phyloP scores from a whole-genome alignment of 2,329 filamentous ascomycete species.

The Arthrobotrys iridis region DNA sequence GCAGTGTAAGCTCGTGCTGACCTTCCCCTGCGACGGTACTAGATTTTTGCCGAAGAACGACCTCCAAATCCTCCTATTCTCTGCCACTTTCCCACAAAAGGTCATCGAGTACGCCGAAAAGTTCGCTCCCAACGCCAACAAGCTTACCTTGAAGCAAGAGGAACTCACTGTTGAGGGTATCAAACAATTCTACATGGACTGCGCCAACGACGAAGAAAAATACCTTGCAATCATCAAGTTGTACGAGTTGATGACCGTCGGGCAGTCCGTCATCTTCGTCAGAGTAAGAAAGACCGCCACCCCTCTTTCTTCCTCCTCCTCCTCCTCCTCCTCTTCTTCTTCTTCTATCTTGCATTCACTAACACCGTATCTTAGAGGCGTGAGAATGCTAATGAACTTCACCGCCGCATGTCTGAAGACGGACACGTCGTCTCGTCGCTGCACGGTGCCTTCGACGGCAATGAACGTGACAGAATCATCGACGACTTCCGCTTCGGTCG shows the following conservation, averaged over 20 bases:
- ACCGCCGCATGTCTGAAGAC: slow-evolving; percentile 83
- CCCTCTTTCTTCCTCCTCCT: no score
- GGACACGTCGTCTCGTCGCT: slow-evolving; percentile 92
- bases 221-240: slow-evolving; percentile 89
- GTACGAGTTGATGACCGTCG: slow-evolving; percentile 95
- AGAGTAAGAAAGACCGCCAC: slow-evolving; percentile 69
- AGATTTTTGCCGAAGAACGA: slow-evolving; percentile 74
- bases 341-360: no score
- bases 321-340: no score
- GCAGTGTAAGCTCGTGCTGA: background rate
- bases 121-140: slow-evolving; percentile 86
- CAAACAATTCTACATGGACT: slow-evolving; percentile 97
- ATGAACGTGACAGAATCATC: slow-evolving; percentile 82
- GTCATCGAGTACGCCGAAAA: slow-evolving; percentile 83
- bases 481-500: slow-evolving; percentile 85
- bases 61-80: slow-evolving; percentile 93
- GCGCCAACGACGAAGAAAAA: slow-evolving; percentile 80
- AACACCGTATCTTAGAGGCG: slow-evolving; percentile 70
- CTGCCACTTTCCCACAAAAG: slow-evolving; percentile 87
- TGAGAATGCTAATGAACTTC: slow-evolving; percentile 84
- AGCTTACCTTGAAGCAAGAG: slow-evolving; percentile 85
- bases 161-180: slow-evolving; percentile 97
- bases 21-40: background rate
- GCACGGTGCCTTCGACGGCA: slow-evolving; percentile 86
- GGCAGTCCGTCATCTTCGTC: slow-evolving; percentile 98